Percentiles rank a stretch among this genome's conserved stretches.
These are phyloP conservation scores for Fusarium temperatum DNA, from an alignment of 2,329 filamentous ascomycete species.

Conservation along the genomic window DNA sequence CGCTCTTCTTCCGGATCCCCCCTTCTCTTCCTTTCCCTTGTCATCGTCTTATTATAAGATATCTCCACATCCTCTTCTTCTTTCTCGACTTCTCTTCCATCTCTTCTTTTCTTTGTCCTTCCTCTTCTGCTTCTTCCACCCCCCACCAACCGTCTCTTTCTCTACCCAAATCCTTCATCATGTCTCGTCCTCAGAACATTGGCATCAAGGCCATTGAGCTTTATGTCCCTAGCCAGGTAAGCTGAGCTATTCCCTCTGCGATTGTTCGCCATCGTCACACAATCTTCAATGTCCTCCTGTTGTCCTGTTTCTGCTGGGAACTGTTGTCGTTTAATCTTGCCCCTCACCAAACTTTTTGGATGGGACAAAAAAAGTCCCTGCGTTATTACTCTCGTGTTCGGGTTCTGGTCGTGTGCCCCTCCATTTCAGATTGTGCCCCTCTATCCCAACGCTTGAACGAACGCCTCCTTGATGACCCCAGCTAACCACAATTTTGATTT, in stretches of 20 bases:
- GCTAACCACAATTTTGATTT: conserved; percentile 39
- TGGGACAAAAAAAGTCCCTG: conserved; percentile 33
- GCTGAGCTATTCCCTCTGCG: conserved; percentile 43
- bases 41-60: conserved; percentile 25
- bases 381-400: conserved; percentile 26
- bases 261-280: conserved; percentile 2
- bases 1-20: conserved; percentile 33
- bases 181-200: conserved; percentile 86
- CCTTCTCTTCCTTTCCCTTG: conserved; percentile 12
- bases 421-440: conserved; percentile 38
- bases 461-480: conserved; percentile 28
- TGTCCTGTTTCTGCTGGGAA: conserved; percentile 8
- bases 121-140: conserved; percentile 8
- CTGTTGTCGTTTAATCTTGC: conserved; percentile 28
- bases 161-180: conserved; percentile 50
- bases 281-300: conserved; percentile 11
- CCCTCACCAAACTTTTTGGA: conserved; percentile 34
- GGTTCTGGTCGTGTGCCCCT: conserved; percentile 41
- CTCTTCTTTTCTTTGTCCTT: conserved; percentile 28
- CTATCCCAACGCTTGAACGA: conserved; percentile 24
- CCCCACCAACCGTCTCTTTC: conserved; percentile 14
- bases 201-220: conserved; percentile 94
- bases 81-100: conserved; percentile 24
- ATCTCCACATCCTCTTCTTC: conserved; percentile 28
- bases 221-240: conserved; percentile 86